phyloP scores from a whole-genome alignment of 1,139 yeast genomes.

The Candida labiduridarum region DNA sequence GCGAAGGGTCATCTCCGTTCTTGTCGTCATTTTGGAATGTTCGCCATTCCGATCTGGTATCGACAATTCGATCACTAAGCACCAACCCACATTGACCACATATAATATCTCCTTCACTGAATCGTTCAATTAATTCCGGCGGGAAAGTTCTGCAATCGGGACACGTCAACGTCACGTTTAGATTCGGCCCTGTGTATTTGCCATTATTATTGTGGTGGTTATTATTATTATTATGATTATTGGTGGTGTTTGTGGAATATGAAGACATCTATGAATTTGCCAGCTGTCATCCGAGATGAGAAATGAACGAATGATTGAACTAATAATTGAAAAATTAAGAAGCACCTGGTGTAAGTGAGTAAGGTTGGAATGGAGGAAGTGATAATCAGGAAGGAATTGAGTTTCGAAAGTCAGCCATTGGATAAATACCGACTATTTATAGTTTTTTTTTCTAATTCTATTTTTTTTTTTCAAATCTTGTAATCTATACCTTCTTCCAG shows the following conservation, averaged over 20 bases:
- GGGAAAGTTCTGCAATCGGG: slow-evolving; percentile 96
- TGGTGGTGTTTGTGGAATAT: background rate
- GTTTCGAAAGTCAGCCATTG: background rate
- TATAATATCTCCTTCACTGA: slow-evolving; percentile 95
- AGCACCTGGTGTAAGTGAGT: background rate
- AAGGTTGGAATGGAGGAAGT: background rate
- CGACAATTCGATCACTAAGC: slow-evolving; percentile 87
- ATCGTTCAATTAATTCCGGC: slow-evolving; percentile 91
- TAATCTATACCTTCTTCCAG: too few relatives aligned
- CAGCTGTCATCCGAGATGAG: background rate
- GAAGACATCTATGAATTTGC: slow-evolving; percentile 1
- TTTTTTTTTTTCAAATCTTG: background rate
- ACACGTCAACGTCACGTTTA: slow-evolving; percentile 86
- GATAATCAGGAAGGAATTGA: background rate
- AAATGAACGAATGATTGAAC: background rate
- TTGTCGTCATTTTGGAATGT: slow-evolving; percentile 96
- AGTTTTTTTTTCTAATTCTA: background rate
- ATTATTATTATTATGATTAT: too few relatives aligned
- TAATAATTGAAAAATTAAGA: background rate
- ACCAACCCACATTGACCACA: slow-evolving; percentile 97
- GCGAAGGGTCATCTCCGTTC: slow-evolving; percentile 96
- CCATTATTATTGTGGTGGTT: slow-evolving; percentile 15
- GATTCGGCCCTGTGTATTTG: slow-evolving; percentile 60
- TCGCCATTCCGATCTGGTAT: slow-evolving; percentile 97
- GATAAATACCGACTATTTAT: background rate